A percentile compares a stretch with the other conserved stretches of the same genome.
Evolutionary conservation across 116 monocot genomes (phyloP).

Genomic region (Iris pallida): DNA sequence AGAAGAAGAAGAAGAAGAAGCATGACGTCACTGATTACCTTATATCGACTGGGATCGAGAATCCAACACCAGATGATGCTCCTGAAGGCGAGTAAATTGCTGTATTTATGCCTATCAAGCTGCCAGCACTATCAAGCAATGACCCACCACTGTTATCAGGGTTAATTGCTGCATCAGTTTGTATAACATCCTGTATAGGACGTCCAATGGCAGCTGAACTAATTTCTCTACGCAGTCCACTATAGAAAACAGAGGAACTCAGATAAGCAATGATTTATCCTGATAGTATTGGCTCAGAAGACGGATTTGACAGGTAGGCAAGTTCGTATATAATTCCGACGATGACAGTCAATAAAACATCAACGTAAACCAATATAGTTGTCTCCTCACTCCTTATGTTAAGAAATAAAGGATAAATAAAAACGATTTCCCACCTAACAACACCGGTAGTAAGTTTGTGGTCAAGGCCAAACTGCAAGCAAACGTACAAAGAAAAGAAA

Average conservation of each 20-base stretch:
- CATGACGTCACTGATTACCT: too few relatives aligned
- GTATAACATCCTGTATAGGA: conserved; percentile 95
- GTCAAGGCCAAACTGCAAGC: conserved; percentile 91
- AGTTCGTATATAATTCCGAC: too few relatives aligned
- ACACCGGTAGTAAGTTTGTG: conserved; percentile 92
- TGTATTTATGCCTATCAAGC: conserved; percentile 86
- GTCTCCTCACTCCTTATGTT: too few relatives aligned
- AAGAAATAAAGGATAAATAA: too few relatives aligned
- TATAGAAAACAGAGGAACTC: conserved; percentile 9
- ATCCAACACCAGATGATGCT: conserved; percentile 94
- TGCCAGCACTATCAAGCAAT: conserved; percentile 87
- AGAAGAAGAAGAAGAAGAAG: too few relatives aligned
- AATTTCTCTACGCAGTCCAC: conserved; percentile 87
- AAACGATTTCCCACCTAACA: conserved; percentile 48
- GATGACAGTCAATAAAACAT: background rate
- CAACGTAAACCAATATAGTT: background rate
- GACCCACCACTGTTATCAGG: conserved; percentile 94
- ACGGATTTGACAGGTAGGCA: background rate
- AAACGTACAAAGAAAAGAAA: background rate
- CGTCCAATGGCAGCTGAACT: conserved; percentile 94
- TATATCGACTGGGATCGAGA: conserved; percentile 96
- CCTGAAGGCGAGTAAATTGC: conserved; percentile 96
- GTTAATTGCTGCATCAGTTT: conserved; percentile 93
- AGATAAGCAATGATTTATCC: background rate
- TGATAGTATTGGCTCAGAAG: background rate